Evolutionary conservation across 768 basidiomycete species (phyloP).

Genomic region (Chlorophyllum brunneum): DNA sequence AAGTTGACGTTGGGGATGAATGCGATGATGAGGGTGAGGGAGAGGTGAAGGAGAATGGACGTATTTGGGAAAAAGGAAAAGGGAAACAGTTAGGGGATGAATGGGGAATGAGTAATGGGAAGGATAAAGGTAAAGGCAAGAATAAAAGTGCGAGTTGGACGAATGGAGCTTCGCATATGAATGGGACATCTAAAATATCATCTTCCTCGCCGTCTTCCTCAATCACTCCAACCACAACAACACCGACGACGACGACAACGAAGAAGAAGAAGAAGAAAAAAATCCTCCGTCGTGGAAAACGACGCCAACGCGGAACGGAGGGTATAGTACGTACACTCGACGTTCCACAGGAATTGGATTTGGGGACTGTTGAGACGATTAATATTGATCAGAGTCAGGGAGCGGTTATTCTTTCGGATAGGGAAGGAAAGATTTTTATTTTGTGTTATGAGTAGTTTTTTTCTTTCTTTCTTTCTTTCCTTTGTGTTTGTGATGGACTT

Average conservation of each 20-base stretch:
- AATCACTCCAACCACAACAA: not conserved
- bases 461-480: not conserved
- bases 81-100: conserved; percentile 1
- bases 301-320: conserved; percentile 23
- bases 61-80: not conserved
- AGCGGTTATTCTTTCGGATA: conserved; percentile 65
- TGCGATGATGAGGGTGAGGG: not conserved
- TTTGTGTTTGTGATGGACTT: not conserved
- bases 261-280: conserved; percentile 16
- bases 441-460: conserved; percentile 52
- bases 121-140: not conserved
- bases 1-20: not conserved
- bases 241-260: conserved; percentile 5
- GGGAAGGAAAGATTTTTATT: conserved; percentile 68
- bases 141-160: not conserved
- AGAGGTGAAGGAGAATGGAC: not conserved
- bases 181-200: not conserved
- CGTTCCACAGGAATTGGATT: conserved; percentile 60
- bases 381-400: conserved; percentile 78
- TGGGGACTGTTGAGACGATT: conserved; percentile 67
- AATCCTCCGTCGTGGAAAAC: conserved; percentile 18
- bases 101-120: not conserved
- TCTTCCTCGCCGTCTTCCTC: not conserved
- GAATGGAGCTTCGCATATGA: not conserved
- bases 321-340: conserved; percentile 57